These are phyloP conservation scores for Phaffia tasmanica DNA, from an alignment of 768 basidiomycete genomes.

Conservation along the genomic window DNA sequence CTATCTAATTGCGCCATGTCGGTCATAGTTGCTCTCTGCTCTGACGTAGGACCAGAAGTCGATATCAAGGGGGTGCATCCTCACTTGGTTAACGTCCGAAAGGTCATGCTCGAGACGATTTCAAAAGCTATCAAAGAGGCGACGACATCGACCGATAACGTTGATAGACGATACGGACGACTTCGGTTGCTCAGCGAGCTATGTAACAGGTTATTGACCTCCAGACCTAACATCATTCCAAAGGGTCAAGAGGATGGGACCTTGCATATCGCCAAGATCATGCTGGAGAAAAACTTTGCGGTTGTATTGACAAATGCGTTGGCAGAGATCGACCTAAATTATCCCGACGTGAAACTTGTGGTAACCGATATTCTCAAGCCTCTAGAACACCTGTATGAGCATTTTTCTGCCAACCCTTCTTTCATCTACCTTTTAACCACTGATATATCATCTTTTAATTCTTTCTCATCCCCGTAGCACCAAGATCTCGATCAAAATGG, in stretches of 20 bases:
- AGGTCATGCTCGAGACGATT: constrained; percentile 79
- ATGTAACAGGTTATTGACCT: constrained; percentile 72
- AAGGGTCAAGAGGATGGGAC: constrained; percentile 61
- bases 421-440: constrained; percentile 11
- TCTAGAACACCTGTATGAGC: constrained; percentile 72
- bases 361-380: constrained; percentile 82
- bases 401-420: constrained; percentile 5
- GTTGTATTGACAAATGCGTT: constrained; percentile 73
- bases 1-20: constrained; percentile 46
- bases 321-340: constrained; percentile 88
- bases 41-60: constrained; percentile 57
- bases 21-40: constrained; percentile 82
- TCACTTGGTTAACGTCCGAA: constrained; percentile 80
- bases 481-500: constrained; percentile 98
- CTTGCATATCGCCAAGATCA: constrained; percentile 87
- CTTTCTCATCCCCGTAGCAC: constrained; percentile 48
- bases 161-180: constrained; percentile 71
- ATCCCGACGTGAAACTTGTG: constrained; percentile 74
- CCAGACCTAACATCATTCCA: constrained; percentile 44
- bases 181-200: constrained; percentile 76
- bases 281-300: constrained; percentile 97
- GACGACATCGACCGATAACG: constrained; percentile 44
- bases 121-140: constrained; percentile 76
- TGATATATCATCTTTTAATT: not conserved
- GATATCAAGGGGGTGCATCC: constrained; percentile 59